These are phyloP conservation scores for Dendrocalamus latiflorus DNA, from an alignment of 202 grass and related monocot species.

Conservation along the genomic window DNA sequence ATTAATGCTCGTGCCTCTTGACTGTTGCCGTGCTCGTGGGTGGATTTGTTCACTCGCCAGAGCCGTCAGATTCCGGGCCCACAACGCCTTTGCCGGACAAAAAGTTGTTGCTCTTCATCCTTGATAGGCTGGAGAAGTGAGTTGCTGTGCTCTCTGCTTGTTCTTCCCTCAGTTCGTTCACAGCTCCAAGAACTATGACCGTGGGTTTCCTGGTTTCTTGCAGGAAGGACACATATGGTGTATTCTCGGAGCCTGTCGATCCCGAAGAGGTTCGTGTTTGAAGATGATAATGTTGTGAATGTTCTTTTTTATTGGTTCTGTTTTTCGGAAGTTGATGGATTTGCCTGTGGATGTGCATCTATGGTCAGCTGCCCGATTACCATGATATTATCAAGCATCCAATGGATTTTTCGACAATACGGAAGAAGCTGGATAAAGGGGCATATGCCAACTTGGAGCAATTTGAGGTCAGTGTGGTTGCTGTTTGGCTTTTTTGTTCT, in stretches of 20 bases:
- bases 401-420: constrained; percentile 78
- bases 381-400: constrained; percentile 89
- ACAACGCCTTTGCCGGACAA: no score
- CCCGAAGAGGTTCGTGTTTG: constrained; percentile 57
- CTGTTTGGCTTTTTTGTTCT: neutral
- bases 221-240: constrained; percentile 86
- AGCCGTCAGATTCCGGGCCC: no score
- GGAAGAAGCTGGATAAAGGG: constrained; percentile 66
- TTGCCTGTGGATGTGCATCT: constrained; percentile 22
- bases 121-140: no score
- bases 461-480: constrained; percentile 67
- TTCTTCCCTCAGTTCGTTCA: neutral
- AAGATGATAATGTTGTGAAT: neutral
- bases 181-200: neutral
- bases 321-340: constrained; percentile 15
- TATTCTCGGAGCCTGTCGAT: constrained; percentile 79
- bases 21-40: constrained; percentile 21
- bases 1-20: constrained; percentile 39
- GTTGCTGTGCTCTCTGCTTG: no score
- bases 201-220: constrained; percentile 28
- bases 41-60: no score
- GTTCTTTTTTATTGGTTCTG: constrained; percentile 8
- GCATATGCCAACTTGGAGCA: constrained; percentile 72
- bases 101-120: no score
- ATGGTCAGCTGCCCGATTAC: constrained; percentile 81